A percentile compares a stretch with the other conserved stretches of the same genome.
Conservation (phyloP, 495 filamentous ascomycete species). For the Melanomma pulvis-pyrius region DNA sequence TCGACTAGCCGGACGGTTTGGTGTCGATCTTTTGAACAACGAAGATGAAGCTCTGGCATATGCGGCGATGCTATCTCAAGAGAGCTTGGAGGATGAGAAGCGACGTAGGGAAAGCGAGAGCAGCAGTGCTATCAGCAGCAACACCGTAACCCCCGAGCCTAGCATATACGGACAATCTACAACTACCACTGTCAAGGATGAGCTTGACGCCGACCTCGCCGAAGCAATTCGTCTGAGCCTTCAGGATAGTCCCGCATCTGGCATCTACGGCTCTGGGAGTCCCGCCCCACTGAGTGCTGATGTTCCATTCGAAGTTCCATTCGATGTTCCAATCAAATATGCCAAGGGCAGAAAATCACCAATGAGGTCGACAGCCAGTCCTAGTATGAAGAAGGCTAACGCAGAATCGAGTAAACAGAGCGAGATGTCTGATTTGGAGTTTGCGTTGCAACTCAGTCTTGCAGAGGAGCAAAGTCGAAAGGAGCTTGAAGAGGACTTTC, state of each 20-base stretch:
- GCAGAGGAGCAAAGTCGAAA: conserved; percentile 70
- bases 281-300: neutral
- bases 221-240: conserved; percentile 80
- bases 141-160: conserved; percentile 29
- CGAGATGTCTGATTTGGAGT: conserved; percentile 77
- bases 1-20: conserved; percentile 75
- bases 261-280: conserved; percentile 8
- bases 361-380: conserved; percentile 23
- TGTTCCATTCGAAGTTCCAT: conserved; percentile 9
- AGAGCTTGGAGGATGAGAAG: conserved; percentile 64
- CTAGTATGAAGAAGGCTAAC: conserved; percentile 2
- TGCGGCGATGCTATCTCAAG: conserved; percentile 83
- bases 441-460: conserved; percentile 82
- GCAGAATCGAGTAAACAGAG: conserved; percentile 39
- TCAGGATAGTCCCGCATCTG: conserved; percentile 51
- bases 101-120: conserved; percentile 57
- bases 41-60: conserved; percentile 90
- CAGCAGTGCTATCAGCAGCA: conserved; percentile 43
- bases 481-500: conserved; percentile 55
- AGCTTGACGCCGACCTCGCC: conserved; percentile 74
- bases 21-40: conserved; percentile 71
- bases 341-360: conserved; percentile 39
- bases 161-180: conserved; percentile 11
- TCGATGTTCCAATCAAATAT: conserved; percentile 47
- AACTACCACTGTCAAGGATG: conserved; percentile 47